Evolutionary conservation across 1,284 basidiomycete species (phyloP).

Genomic region (Moesziomyces parantarcticus): DNA sequence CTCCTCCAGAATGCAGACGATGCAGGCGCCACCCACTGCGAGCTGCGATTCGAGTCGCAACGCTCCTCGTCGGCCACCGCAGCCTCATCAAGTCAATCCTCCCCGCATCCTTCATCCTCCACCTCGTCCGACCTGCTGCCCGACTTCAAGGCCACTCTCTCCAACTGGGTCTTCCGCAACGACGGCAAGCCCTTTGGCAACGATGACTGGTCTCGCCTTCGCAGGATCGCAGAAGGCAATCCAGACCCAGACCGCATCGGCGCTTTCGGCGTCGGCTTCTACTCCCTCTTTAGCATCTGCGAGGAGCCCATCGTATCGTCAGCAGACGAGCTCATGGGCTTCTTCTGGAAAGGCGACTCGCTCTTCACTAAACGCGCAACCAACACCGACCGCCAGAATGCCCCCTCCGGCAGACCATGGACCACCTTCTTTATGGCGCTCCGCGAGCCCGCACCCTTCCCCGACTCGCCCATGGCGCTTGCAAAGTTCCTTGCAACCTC

Average conservation of each 20-base stretch:
- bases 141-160: conserved; percentile 66
- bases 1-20: conserved; percentile 96
- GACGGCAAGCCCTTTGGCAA: conserved; percentile 74
- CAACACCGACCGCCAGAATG: conserved; percentile 36
- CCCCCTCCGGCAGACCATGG: conserved; percentile 73
- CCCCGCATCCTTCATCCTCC: not conserved
- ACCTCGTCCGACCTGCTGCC: conserved; percentile 32
- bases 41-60: conserved; percentile 63
- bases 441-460: conserved; percentile 84
- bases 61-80: conserved; percentile 14
- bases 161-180: conserved; percentile 78
- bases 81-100: too few relatives aligned
- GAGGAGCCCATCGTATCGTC: conserved; percentile 93
- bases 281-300: conserved; percentile 71
- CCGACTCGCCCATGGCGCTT: conserved; percentile 82
- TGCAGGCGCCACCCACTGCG: conserved; percentile 75
- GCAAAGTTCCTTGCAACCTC: conserved; percentile 90
- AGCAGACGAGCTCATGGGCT: conserved; percentile 85
- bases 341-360: conserved; percentile 82
- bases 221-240: conserved; percentile 70
- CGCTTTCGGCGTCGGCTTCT: conserved; percentile 71
- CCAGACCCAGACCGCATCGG: conserved; percentile 72
- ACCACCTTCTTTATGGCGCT: conserved; percentile 91
- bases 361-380: conserved; percentile 61
- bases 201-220: conserved; percentile 66